Conservation (phyloP, 1,284 basidiomycete genomes). For the Mycena citricolor region DNA sequence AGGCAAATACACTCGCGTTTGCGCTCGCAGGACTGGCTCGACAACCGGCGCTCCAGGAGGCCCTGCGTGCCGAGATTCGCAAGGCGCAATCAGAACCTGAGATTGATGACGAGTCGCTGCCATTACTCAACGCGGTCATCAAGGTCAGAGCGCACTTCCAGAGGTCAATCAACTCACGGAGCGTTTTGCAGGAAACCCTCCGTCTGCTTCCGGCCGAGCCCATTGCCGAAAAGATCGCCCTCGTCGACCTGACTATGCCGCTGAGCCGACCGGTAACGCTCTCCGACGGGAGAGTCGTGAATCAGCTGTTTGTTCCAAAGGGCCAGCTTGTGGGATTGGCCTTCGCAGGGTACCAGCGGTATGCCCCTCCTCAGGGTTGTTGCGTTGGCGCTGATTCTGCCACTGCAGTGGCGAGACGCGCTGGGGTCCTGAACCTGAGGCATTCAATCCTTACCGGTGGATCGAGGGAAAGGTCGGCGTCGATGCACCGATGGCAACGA, state of each 20-base stretch:
- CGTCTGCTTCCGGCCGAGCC: conserved; percentile 38
- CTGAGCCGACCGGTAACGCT: conserved; percentile 36
- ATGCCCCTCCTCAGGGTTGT: too few relatives aligned
- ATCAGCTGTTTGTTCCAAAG: conserved; percentile 36
- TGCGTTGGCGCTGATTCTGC: too few relatives aligned
- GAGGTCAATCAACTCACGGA: too few relatives aligned
- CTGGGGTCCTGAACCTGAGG: conserved; percentile 35
- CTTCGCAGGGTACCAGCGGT: conserved; percentile 35
- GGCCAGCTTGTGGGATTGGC: conserved; percentile 37
- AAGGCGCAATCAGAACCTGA: background rate
- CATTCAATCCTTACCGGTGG: conserved; percentile 35
- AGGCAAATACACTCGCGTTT: conserved; percentile 18
- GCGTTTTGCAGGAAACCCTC: conserved; percentile 39
- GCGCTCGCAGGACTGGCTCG: conserved; percentile 32
- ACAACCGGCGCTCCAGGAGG: conserved; percentile 30
- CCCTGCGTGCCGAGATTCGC: conserved; percentile 34
- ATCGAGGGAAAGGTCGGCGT: conserved; percentile 24
- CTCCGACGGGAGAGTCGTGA: conserved; percentile 33
- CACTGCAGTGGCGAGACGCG: conserved; percentile 31
- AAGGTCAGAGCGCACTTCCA: too few relatives aligned
- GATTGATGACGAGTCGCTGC: conserved; percentile 12
- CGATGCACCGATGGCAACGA: too few relatives aligned
- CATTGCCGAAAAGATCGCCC: conserved; percentile 31
- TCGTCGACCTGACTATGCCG: conserved; percentile 40
- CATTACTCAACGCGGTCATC: conserved; percentile 22